Percentiles rank a stretch among this genome's conserved stretches.
Evolutionary conservation across 1,139 yeast species (phyloP).

Genomic region (Taphrina sp.): DNA sequence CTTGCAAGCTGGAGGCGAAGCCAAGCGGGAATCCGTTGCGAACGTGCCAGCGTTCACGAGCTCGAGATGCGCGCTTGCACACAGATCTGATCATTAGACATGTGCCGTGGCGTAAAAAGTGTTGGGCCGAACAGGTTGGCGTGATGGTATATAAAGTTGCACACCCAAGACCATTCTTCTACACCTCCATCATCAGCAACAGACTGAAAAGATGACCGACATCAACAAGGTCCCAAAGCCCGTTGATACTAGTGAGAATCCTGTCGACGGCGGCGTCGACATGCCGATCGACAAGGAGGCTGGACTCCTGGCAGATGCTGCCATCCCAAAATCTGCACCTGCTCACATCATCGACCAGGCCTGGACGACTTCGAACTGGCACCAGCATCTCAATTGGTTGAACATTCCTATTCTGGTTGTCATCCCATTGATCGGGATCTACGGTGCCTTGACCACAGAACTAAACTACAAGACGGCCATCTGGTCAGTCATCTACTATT

Average conservation of each 20-base stretch:
- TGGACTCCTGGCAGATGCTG: constrained; percentile 26
- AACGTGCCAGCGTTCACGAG: no score
- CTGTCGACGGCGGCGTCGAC: constrained; percentile 31
- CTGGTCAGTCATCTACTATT: constrained; percentile 63
- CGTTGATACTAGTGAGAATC: constrained; percentile 19
- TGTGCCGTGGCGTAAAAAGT: no score
- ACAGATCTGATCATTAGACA: no score
- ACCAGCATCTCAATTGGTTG: constrained; percentile 88
- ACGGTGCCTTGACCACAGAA: constrained; percentile 55
- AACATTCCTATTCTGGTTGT: constrained; percentile 73
- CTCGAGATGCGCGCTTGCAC: no score
- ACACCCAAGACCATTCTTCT: background rate
- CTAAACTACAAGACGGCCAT: constrained; percentile 60
- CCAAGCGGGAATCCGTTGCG: no score
- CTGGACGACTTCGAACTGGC: constrained; percentile 81
- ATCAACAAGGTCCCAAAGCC: constrained; percentile 33
- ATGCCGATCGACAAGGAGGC: constrained; percentile 27
- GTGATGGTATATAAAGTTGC: constrained; percentile 11
- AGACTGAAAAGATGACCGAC: constrained; percentile 17
- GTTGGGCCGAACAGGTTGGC: no score
- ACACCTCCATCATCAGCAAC: background rate
- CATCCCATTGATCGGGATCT: constrained; percentile 66
- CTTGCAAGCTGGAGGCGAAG: no score
- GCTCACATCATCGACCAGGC: constrained; percentile 81
- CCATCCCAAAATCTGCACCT: constrained; percentile 19